Evolutionary conservation across 164 flowering plant genomes (phyloP), one percentile per base, ranked within the genome.

Genomic region (Santalum album): DNA sequence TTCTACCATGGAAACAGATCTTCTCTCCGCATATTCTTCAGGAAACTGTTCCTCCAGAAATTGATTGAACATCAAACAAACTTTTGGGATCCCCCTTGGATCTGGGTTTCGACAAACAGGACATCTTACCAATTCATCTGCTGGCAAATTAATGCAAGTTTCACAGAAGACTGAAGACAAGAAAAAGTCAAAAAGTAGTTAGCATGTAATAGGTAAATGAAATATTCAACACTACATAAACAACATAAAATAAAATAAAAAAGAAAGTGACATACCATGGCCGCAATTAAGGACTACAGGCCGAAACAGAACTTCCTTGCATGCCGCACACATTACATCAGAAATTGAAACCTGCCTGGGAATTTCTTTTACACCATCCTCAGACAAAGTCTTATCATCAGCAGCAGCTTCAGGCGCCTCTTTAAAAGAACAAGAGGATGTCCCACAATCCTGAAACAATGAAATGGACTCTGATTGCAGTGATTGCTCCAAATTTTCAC

Each of bases 251-350:
- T 16, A 58, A 42, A 32, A 32, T 32, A 32, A n/a, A 29, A 29
- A 29, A 29, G 4, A 29, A 29, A 29, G 34, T 29, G 9, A 29
- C 34, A 29, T 81, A 90, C 96, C 97, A 73, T 87, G 94, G 54
- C 97, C 97, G 72, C 97, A 90, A 54, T 90, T 87, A 56, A 90
- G 86, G 77, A 80, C 87, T 14, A 64, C 75, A 35, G 97, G 96
- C 49, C 56, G 78, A 56, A 65, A 69, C 3, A 90, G 81, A 55
- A 90, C 48, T 55, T 73, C 67, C 57, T 72, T 78, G 84, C 96
- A 90, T 43, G 75, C 63, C 22, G 62, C 39, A 64, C 98, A 87
- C 25, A 73, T 60, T 36, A 73, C 73, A 75, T 90, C 91, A 47
- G 45, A 57, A 38, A 67, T 44, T 54, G 81, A 75, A 45, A 82